phyloP scores from a whole-genome alignment of 305 asterid genomes.

The Andrographis paniculata region DNA sequence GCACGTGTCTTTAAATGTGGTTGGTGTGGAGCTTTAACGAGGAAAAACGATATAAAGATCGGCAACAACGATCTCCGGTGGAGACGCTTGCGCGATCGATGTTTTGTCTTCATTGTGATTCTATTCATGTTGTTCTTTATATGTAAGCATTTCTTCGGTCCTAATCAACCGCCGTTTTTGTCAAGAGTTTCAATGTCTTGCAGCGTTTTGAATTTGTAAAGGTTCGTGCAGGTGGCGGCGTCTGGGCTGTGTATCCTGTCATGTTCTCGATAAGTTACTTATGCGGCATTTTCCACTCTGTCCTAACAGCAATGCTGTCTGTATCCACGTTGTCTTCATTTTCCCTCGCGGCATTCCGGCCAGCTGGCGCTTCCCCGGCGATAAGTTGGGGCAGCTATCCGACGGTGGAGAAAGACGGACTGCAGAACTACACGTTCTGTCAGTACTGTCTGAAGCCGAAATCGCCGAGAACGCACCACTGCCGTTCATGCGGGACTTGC shows the following conservation, averaged over 20 bases:
- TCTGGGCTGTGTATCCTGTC: constrained; percentile 79
- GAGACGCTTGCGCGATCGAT: constrained; percentile 69
- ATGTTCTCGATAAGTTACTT: constrained; percentile 48
- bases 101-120: constrained; percentile 50
- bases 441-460: constrained; percentile 77
- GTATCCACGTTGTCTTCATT: constrained; percentile 51
- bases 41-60: constrained; percentile 33
- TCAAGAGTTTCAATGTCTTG: too few species aligned
- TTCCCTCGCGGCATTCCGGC: constrained; percentile 57
- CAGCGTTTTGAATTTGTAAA: constrained; percentile 3
- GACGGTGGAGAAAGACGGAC: constrained; percentile 81
- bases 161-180: too few species aligned
- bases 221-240: constrained; percentile 64
- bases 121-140: constrained; percentile 61
- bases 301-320: constrained; percentile 37
- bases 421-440: constrained; percentile 72
- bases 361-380: constrained; percentile 76
- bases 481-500: constrained; percentile 87
- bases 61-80: constrained; percentile 36
- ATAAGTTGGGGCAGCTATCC: constrained; percentile 95
- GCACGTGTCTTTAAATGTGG: constrained; percentile 76
- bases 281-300: constrained; percentile 42
- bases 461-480: constrained; percentile 82
- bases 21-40: constrained; percentile 95
- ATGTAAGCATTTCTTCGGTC: constrained; percentile 40